Evolutionary conservation across 306 rosid genomes (phyloP).

Genomic region (Dryas drummondii): DNA sequence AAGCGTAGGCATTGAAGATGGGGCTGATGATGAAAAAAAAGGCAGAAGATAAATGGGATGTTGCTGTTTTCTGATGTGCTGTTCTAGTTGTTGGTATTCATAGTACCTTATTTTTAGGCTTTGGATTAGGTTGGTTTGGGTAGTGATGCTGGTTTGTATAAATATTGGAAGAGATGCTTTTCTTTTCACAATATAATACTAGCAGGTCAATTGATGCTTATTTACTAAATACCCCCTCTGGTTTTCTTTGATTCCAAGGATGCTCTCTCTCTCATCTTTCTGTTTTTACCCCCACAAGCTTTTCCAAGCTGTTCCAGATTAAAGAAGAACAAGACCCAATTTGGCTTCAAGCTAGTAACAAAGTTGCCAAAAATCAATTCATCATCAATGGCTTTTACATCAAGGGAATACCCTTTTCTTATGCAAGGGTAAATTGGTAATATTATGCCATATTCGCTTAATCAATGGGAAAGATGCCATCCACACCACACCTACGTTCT

Average conservation of each 20-base stretch:
- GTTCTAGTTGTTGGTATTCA: constrained; percentile 32
- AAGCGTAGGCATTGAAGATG: constrained; percentile 17
- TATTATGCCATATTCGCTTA: background rate
- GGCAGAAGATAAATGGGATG: constrained; percentile 30
- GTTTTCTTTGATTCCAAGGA: constrained; percentile 16
- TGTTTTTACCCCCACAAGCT: constrained; percentile 35
- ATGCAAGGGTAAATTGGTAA: constrained; percentile 12
- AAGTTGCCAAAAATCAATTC: constrained; percentile 1
- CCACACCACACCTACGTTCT: constrained; percentile 60
- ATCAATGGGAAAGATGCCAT: constrained; percentile 40
- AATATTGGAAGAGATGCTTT: background rate
- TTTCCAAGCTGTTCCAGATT: constrained; percentile 41
- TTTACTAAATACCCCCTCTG: constrained; percentile 39
- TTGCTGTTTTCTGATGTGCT: constrained; percentile 46
- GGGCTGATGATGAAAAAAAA: constrained; percentile 26
- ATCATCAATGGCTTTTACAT: background rate
- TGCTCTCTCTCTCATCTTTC: background rate
- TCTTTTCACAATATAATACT: constrained; percentile 8
- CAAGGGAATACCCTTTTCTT: background rate
- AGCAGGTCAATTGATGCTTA: constrained; percentile 25
- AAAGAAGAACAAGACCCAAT: constrained; percentile 26
- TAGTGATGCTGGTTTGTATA: background rate
- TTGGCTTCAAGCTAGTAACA: constrained; percentile 26
- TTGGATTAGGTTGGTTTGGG: constrained; percentile 20
- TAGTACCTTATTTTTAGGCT: constrained; percentile 52